phyloP scores from a whole-genome alignment of 352 stramenopile species.

The Globisporangium cystogenes region DNA sequence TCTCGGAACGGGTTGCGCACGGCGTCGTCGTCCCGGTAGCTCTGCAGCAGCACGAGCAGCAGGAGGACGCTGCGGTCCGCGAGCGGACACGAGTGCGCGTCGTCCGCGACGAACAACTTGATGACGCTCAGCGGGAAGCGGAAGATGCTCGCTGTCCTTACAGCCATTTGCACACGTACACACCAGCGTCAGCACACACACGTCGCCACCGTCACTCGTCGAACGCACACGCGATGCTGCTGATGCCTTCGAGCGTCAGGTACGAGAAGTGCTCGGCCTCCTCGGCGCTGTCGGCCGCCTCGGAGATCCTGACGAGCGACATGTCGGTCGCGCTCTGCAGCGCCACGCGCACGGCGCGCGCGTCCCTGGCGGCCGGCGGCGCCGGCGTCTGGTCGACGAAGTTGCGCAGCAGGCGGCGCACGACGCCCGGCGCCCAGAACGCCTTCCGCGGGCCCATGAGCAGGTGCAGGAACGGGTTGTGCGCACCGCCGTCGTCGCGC shows the following conservation, averaged over 20 bases:
- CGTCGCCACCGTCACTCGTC: no score
- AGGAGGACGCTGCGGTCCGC: constrained; percentile 62
- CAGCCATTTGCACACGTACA: no score
- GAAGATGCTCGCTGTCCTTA: constrained; percentile 44
- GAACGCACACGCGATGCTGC: constrained; percentile 55
- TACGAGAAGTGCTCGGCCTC: constrained; percentile 65
- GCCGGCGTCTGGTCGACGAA: constrained; percentile 45
- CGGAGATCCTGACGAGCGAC: constrained; percentile 62
- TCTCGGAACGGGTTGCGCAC: constrained; percentile 61
- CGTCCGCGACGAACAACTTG: constrained; percentile 56
- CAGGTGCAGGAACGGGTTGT: constrained; percentile 70
- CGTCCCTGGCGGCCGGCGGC: constrained; percentile 21
- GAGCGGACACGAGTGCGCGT: constrained; percentile 46
- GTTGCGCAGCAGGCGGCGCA: constrained; percentile 59
- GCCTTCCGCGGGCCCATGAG: constrained; percentile 45
- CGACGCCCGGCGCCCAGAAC: constrained; percentile 39
- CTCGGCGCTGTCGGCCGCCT: constrained; percentile 27
- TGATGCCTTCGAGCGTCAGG: constrained; percentile 61
- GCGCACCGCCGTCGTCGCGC: constrained; percentile 27
- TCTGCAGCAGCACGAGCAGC: constrained; percentile 65
- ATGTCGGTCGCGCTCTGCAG: constrained; percentile 38
- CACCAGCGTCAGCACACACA: neutral
- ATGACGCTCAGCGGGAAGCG: constrained; percentile 58
- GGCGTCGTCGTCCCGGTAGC: constrained; percentile 43
- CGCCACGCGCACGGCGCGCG: constrained; percentile 28